Evolutionary conservation across 1,139 yeast species (phyloP), one percentile per base, ranked within the genome.

Genomic region (Candida smagusa): DNA sequence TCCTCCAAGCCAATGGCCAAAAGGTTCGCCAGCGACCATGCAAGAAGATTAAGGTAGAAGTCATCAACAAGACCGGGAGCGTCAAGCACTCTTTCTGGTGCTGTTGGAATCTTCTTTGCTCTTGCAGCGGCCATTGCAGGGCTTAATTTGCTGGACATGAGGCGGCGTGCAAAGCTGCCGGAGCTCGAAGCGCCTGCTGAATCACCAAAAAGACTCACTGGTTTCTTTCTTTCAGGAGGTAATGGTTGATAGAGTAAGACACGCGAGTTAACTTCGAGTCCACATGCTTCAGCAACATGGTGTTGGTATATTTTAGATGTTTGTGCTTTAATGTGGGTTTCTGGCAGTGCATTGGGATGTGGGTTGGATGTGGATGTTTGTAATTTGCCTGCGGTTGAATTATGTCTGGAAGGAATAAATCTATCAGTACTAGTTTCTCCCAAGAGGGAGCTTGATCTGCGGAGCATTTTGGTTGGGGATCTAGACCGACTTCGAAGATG

Each of bases 61-160:
- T 92, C 98, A 59, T 92, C 97, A 27, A 84, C 77, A 40, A 90
- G 73, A 0, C 96, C 97, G 0, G 98, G 99, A 0, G 98, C 98
- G 63, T 92, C 99, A 34, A 92, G 71, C 1, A 92, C 96, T 48
- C 96, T 75, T 50, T 88, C 96, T 1, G 98, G 97, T 11, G 89
- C 88, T 0, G 88, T 79, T 9, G 95, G 89, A 31, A 92, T 77
- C 50, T 83, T 84, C 48, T 95, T 71, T 33, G 77, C 71, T 43
- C 81, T 66, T 1, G 82, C 81, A 37, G 68, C 63, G 3, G 77
- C 79, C 9, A 62, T 58, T 1, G 77, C 71, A 0, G 81, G 79
- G 39, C 74, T 68, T 29, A 65, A 51, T 12, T 47, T 44, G 19
- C 43, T 39, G 7, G 42, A 32, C 16, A 37, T 34, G 25, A 37